Evolutionary conservation across 805 yeast genomes (phyloP), one percentile per base, ranked within the genome.

Genomic region (Saccharomycopsis fodiens): DNA sequence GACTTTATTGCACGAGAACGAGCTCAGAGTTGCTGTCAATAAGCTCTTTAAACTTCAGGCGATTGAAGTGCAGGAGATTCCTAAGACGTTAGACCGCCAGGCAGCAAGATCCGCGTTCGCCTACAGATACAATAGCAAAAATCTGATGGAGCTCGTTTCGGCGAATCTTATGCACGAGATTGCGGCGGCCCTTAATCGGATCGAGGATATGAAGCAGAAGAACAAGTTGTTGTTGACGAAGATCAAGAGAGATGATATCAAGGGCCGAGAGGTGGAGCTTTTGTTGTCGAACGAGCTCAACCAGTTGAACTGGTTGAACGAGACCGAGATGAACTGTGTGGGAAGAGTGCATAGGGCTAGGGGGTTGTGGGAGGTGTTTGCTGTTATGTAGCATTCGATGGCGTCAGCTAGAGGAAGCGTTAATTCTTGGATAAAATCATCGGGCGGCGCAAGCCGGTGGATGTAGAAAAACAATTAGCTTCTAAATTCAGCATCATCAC

Each of bases 1-100:
- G 13, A 91, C 93, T 1, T 64, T 93, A 43, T 71, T 93, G 62
- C 85, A 78, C 53, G 94, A 87, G 48, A 76, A 75, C 49, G 83
- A 79, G 31, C 84, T 88, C 6, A 72, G 96, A 46, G 78, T 80
- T 34, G 78, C 82, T 37, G 65, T 88, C 37, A 75, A 82, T 39
- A 74, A 76, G 29, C 66, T 93, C 44, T 73, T 85, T 22, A 75
- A 73, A 44, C 71, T 78, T 52, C 87, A 89, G 51, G 73, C 85
- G 16, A 67, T 89, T 16, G 96, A 91, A 59, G 73, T 89, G 31
- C 97, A 91, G 63, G 98, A 93, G 65, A 83, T 93, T 23, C 97
- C 97, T 10, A 76, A 91, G 56, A 82, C 95, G 6, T 81, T 79
- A 20, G 97, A 93, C 60, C 73, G 97, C 54, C 89, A 95, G 2